phyloP scores from a whole-genome alignment of 257 asterid species.

The Solanum rostratum region DNA sequence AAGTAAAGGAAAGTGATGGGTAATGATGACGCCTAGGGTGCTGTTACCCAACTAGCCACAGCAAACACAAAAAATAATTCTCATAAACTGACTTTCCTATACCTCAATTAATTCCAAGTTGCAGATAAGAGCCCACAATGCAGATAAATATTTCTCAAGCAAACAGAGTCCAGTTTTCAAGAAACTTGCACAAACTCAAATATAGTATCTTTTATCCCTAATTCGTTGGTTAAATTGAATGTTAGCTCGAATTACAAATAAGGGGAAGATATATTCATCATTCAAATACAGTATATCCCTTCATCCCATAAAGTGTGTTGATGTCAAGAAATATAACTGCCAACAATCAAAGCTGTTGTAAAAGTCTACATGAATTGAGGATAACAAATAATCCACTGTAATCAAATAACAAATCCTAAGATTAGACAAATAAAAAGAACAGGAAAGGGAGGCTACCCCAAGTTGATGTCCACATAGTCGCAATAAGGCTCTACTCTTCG shows the following conservation, averaged over 20 bases:
- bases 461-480: conserved; percentile 86
- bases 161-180: not conserved
- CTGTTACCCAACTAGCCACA: not conserved
- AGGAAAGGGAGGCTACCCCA: conserved; percentile 46
- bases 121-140: not conserved
- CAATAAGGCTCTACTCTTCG: conserved; percentile 72
- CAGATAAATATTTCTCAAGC: not conserved
- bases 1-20: not conserved
- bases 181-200: not conserved
- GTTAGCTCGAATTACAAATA: not conserved
- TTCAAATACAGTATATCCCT: not conserved
- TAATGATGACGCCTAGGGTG: not conserved
- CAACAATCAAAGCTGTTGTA: not conserved
- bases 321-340: not conserved
- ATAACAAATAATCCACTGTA: not conserved
- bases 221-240: not conserved
- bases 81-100: not conserved
- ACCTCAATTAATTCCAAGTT: not conserved
- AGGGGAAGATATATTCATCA: not conserved
- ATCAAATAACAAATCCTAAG: not conserved
- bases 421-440: not conserved
- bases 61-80: not conserved
- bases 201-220: not conserved
- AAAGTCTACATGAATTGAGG: not conserved
- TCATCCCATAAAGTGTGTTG: not conserved